These are phyloP conservation scores for Backusella australiensis DNA, from an alignment of 192 early-diverging fungal species.

Conservation along the genomic window DNA sequence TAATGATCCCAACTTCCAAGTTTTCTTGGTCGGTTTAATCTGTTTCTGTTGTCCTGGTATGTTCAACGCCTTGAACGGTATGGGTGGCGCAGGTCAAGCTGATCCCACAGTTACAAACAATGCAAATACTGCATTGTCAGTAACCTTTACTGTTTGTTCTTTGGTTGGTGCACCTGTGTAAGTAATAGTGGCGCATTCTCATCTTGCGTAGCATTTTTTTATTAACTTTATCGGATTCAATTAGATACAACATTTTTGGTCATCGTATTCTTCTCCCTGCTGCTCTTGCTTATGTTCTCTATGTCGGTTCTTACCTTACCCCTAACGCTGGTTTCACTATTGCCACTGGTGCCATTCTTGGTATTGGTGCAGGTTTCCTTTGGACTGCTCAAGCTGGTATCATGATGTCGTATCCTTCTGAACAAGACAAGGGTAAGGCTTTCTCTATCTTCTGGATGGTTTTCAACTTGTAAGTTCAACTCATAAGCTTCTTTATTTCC, in stretches of 20 bases:
- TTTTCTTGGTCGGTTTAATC: slow-evolving; percentile 37
- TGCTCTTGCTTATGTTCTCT: slow-evolving; percentile 70
- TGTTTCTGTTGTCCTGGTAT: slow-evolving; percentile 48
- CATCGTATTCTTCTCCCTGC: slow-evolving; percentile 66
- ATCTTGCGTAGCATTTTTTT: slow-evolving; percentile 2
- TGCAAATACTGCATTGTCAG: slow-evolving; percentile 78
- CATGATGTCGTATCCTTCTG: slow-evolving; percentile 83
- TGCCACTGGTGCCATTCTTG: slow-evolving; percentile 73
- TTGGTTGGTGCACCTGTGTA: slow-evolving; percentile 67
- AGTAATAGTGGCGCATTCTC: background rate
- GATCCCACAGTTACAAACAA: slow-evolving; percentile 64
- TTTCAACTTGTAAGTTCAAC: slow-evolving; percentile 52
- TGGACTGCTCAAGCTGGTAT: slow-evolving; percentile 60
- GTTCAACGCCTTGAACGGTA: slow-evolving; percentile 65
- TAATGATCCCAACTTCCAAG: slow-evolving; percentile 32
- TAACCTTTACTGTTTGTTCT: slow-evolving; percentile 75
- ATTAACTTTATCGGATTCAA: slow-evolving; percentile 59
- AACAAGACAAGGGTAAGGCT: slow-evolving; percentile 78
- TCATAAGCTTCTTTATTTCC: background rate
- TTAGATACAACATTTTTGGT: slow-evolving; percentile 75
- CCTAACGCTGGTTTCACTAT: slow-evolving; percentile 62
- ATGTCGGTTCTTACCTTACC: slow-evolving; percentile 74
- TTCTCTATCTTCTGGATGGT: slow-evolving; percentile 89
- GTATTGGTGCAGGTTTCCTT: slow-evolving; percentile 77
- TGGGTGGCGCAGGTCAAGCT: slow-evolving; percentile 67